Evolutionary conservation across 495 filamentous ascomycete genomes (phyloP), one percentile per base, ranked within the genome.

Genomic region (Glutinoglossum americanum): DNA sequence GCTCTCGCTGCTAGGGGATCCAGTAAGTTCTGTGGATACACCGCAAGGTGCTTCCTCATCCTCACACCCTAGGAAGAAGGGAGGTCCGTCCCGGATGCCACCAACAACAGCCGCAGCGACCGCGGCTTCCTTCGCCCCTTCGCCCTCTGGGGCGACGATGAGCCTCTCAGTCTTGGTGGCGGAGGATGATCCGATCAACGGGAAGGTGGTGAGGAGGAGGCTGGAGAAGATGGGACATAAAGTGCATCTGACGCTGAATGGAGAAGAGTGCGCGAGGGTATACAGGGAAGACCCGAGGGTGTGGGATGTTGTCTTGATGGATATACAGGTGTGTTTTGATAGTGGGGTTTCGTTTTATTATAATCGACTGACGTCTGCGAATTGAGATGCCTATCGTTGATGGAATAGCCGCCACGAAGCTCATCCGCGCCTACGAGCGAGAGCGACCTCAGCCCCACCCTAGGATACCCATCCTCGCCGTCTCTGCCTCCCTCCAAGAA

Each of bases 261-360:
- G 90, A 1, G 82, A 94, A 65, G 87, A 89, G 60, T 97, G 90
- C 63, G 85, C 85, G 0, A 73, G 73, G 49, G 71, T 76, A 6
- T 90, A 86, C 64, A 70, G 66, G 27, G 80, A 82, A 23, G 74
- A 77, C 48, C 71, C 77, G 0, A 64, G 63, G 45, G 66, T 57
- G 17, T 93, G 82, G 62, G 89, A 97, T 67, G 80, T 89, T n/a
- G 73, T 97, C 19, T 73, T 97, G 64, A 97, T 97, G 90, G 90
- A 97, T 64, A 88, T 95, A 71, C 89, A 95, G 74, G 87, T 87
- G 63, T n/a, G 41, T 23, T 45, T 45, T 64, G 74, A 69, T 33
- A 48, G 28, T 33, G 9, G 30, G 30, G 9, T 45, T 13, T 5
- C 10, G 19, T 45, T 45, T 45, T 7, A 21, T 23, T 23, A 21